Conservation (phyloP, 441 rosid genomes). For the Jatropha multifida region DNA sequence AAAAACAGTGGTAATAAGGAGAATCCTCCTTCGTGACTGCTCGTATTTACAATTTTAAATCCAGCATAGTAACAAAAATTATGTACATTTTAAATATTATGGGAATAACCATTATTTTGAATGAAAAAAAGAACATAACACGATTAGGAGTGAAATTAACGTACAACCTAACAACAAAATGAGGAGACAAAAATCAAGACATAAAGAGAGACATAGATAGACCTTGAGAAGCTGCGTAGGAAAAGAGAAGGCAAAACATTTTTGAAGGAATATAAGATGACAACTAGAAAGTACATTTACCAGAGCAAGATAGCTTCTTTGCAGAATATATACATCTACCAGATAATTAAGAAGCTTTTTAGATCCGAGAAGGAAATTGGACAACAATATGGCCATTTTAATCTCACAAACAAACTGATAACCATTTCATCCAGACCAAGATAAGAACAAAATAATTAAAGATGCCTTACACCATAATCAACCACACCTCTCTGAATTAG, state of each 20-base stretch:
- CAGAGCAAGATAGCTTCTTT: constrained; percentile 12
- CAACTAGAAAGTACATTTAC: background rate
- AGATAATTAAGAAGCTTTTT: constrained; percentile 25
- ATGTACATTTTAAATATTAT: background rate
- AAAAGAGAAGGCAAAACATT: background rate
- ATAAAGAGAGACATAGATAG: background rate
- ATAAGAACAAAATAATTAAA: constrained; percentile 38
- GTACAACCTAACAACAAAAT: background rate
- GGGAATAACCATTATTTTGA: background rate
- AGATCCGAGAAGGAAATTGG: constrained; percentile 24
- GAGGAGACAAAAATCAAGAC: background rate
- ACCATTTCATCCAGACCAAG: constrained; percentile 35
- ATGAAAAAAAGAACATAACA: background rate
- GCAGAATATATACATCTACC: constrained; percentile 9
- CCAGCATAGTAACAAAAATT: background rate
- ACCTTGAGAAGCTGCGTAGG: background rate
- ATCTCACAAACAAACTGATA: constrained; percentile 44
- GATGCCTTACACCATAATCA: constrained; percentile 41
- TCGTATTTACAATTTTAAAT: background rate
- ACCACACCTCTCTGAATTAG: constrained; percentile 58
- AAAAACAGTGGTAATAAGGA: too few species aligned
- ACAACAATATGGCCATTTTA: constrained; percentile 19
- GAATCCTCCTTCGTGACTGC: background rate
- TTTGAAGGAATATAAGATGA: constrained; percentile 17
- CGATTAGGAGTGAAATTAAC: background rate